A percentile compares a stretch with the other conserved stretches of the same genome.
phyloP scores from a whole-genome alignment of 495 filamentous ascomycete genomes.

The Penicillium tannophilum region DNA sequence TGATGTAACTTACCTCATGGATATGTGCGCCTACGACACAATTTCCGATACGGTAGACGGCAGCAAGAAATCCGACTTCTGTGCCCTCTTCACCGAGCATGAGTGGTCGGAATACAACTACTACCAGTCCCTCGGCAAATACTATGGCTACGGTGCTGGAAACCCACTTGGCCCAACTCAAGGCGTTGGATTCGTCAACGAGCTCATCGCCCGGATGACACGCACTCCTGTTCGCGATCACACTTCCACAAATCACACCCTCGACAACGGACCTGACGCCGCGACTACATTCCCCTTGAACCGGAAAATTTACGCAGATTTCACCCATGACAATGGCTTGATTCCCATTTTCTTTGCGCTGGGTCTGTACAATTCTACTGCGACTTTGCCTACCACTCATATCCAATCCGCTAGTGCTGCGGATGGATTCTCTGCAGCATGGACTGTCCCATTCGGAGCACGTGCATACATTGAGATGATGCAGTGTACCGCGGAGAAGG shows the following conservation, averaged over 20 bases:
- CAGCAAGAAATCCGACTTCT: constrained; percentile 61
- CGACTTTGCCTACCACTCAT: constrained; percentile 48
- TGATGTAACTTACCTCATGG: constrained; percentile 75
- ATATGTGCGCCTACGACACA: constrained; percentile 81
- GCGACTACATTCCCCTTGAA: constrained; percentile 67
- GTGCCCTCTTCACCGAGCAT: constrained; percentile 62
- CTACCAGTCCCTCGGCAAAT: constrained; percentile 73
- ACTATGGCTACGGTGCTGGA: constrained; percentile 75
- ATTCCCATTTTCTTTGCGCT: constrained; percentile 70
- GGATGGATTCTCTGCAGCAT: constrained; percentile 65
- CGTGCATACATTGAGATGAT: constrained; percentile 85
- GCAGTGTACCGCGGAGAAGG: constrained; percentile 51
- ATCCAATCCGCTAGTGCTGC: constrained; percentile 45
- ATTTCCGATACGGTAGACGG: constrained; percentile 52
- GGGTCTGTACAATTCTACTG: constrained; percentile 68
- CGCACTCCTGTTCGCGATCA: constrained; percentile 63
- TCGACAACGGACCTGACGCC: constrained; percentile 52
- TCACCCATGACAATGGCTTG: constrained; percentile 88
- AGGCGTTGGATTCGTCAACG: constrained; percentile 82
- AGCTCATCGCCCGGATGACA: constrained; percentile 80
- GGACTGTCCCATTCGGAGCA: constrained; percentile 79
- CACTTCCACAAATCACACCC: constrained; percentile 71
- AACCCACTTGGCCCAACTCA: constrained; percentile 77
- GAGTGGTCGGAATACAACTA: constrained; percentile 82
- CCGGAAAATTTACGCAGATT: constrained; percentile 73